Evolutionary conservation across 768 basidiomycete genomes (phyloP).

Genomic region (Pleurotus tuoliensis): DNA sequence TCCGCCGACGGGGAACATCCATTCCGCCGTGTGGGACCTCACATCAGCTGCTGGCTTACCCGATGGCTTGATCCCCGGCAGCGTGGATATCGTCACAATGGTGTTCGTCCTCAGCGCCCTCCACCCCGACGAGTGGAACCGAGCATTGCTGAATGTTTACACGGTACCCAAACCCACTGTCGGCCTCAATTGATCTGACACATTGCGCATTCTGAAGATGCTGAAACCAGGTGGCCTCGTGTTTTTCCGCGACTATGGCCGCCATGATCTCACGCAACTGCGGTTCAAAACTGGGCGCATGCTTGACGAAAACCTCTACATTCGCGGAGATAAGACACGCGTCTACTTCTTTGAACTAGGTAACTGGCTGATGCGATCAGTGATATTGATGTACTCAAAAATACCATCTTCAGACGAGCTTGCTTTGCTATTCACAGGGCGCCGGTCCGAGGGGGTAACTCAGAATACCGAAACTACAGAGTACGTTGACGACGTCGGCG

Average conservation of each 20-base stretch:
- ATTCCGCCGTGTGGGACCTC: conserved; percentile 89
- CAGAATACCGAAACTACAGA: conserved; percentile 28
- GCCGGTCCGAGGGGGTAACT: conserved; percentile 19
- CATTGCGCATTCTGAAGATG: conserved; percentile 44
- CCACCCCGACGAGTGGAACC: conserved; percentile 89
- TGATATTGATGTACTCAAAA: neutral
- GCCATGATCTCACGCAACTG: conserved; percentile 91
- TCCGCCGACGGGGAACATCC: conserved; percentile 67
- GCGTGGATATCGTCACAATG: conserved; percentile 87
- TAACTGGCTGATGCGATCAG: conserved; percentile 22
- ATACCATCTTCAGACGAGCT: conserved; percentile 58
- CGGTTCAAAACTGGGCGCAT: conserved; percentile 87
- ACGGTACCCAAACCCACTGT: conserved; percentile 38
- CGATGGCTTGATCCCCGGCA: conserved; percentile 53
- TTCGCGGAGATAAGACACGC: conserved; percentile 93
- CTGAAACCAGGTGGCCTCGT: conserved; percentile 86
- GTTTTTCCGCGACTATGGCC: conserved; percentile 90
- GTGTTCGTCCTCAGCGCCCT: conserved; percentile 94
- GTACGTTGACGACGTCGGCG: conserved; percentile 31
- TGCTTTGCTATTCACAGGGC: conserved; percentile 74
- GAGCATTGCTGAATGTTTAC: conserved; percentile 77
- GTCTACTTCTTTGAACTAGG: conserved; percentile 96
- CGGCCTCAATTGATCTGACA: neutral
- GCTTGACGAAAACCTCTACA: conserved; percentile 92
- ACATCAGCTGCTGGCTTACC: conserved; percentile 62